Evolutionary conservation across 2,329 filamentous ascomycete genomes (phyloP), one percentile per base, ranked within the genome.

Genomic region (Alternaria incomplexa): DNA sequence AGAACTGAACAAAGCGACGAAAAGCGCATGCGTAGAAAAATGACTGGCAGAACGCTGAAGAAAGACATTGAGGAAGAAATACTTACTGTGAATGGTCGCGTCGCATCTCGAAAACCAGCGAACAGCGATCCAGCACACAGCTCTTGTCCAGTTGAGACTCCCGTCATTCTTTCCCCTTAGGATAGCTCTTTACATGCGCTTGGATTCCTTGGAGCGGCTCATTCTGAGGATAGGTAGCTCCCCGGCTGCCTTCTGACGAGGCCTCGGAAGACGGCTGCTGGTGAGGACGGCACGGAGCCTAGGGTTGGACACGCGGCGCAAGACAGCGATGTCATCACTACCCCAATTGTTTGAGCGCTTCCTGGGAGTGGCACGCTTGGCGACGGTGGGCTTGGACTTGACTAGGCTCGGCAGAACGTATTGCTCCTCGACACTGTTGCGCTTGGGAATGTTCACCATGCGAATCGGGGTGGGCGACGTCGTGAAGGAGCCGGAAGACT

Each of bases 251-350:
- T 10, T 26, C 9, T 26, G 8, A 10, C 26, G 23, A 25, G 23
- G 23, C 23, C 23, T 23, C 23, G 23, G 23, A 23, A 23, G 23
- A 23, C 23, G 23, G 23, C 5, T 23, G 23, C 32, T 62, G 1
- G 61, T 32, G 5, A 76, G 48, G 11, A 75, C 55, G 6, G 61
- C 60, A 4, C 63, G 71, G 2, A 76, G 46, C 23, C 67, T 72
- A 12, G 45, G 30, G 26, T 76, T 76, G 20, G 63, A 51, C 2
- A 73, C 67, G 2, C 43, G n/a, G 13, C 46, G 56, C 54, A 71
- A 71, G 55, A 73, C 56, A 0, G 59, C 36, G 32, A 71, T 64
- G 0, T 56, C 68, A 26, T 63, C 67, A 15, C 56, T 7, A 6
- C 26, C 26, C 26, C 9, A 8, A 10, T 40, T 17, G 15, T 40